Conservation (phyloP, 805 yeast genomes). For the Wickerhamomyces mucosus region DNA sequence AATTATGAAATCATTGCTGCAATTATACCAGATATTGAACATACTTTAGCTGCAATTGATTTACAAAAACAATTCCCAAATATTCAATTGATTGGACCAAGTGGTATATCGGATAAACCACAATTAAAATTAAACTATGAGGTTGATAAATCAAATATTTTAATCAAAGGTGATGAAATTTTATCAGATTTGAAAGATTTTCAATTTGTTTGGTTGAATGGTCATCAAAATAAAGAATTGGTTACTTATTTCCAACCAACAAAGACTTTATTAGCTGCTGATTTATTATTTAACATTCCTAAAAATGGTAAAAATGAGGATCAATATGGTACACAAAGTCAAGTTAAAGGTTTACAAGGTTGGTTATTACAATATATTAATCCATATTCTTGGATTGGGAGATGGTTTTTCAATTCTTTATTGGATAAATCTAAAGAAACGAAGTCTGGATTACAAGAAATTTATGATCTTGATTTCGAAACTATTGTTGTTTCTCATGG, state of each 20-base stretch:
- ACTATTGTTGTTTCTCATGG: conserved; percentile 55
- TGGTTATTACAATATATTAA: conserved; percentile 31
- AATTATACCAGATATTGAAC: conserved; percentile 56
- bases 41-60: conserved; percentile 50
- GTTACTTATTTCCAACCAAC: conserved; percentile 37
- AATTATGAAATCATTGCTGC: conserved; percentile 35
- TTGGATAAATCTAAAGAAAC: conserved; percentile 9
- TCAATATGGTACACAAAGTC: conserved; percentile 30
- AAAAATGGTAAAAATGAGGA: conserved; percentile 42
- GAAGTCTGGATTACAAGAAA: conserved; percentile 8
- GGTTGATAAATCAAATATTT: conserved; percentile 29
- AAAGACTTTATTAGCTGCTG: conserved; percentile 48
- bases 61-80: conserved; percentile 42
- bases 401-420: conserved; percentile 20
- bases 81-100: conserved; percentile 43
- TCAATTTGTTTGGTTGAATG: conserved; percentile 48
- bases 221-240: conserved; percentile 50
- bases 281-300: conserved; percentile 50
- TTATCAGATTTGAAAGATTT: conserved; percentile 34
- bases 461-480: conserved; percentile 34
- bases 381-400: conserved; percentile 31
- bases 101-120: conserved; percentile 27
- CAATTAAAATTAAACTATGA: conserved; percentile 30
- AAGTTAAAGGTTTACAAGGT: conserved; percentile 34
- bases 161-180: conserved; percentile 24